Percentiles rank a stretch among this genome's conserved stretches.
Conservation (phyloP, 2,329 filamentous ascomycete species). For the Hypoxylon sp. region DNA sequence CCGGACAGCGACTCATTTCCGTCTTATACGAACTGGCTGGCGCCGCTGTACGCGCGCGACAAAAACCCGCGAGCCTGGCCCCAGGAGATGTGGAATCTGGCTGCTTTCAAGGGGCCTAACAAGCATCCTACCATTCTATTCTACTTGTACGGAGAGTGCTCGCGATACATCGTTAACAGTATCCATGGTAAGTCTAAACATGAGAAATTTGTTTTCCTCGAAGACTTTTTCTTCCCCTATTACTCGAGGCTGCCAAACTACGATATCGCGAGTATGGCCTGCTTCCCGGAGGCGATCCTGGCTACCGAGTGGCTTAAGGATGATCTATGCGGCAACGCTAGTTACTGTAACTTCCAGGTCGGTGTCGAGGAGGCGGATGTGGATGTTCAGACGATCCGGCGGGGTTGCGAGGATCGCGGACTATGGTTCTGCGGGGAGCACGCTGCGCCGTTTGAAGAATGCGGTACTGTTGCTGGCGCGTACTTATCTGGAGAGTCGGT, state of each 20-base stretch:
- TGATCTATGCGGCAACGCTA: slow-evolving; percentile 75
- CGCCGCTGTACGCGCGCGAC: slow-evolving; percentile 38
- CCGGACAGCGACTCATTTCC: slow-evolving; percentile 33
- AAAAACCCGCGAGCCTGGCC: slow-evolving; percentile 45
- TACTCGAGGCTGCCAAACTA: slow-evolving; percentile 75
- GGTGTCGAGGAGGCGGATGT: slow-evolving; percentile 68
- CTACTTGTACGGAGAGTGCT: slow-evolving; percentile 48
- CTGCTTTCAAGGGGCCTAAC: slow-evolving; percentile 40
- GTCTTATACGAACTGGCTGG: slow-evolving; percentile 44
- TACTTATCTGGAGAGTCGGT: slow-evolving; percentile 41
- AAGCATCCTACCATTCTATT: slow-evolving; percentile 45
- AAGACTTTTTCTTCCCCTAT: slow-evolving; percentile 73
- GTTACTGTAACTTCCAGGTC: slow-evolving; percentile 77
- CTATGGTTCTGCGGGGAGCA: slow-evolving; percentile 81
- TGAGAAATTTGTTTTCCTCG: slow-evolving; percentile 50
- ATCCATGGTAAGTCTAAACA: slow-evolving; percentile 35
- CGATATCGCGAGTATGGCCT: slow-evolving; percentile 59
- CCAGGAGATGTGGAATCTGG: slow-evolving; percentile 48
- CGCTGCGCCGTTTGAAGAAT: slow-evolving; percentile 70
- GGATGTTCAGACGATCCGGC: slow-evolving; percentile 64
- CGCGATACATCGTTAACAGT: slow-evolving; percentile 43
- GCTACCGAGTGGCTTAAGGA: slow-evolving; percentile 78
- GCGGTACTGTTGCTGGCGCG: slow-evolving; percentile 42
- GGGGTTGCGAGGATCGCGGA: slow-evolving; percentile 64
- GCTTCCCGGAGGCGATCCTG: slow-evolving; percentile 68